Evolutionary conservation across 495 filamentous ascomycete genomes (phyloP).

Genomic region (Cladorrhinum samala): DNA sequence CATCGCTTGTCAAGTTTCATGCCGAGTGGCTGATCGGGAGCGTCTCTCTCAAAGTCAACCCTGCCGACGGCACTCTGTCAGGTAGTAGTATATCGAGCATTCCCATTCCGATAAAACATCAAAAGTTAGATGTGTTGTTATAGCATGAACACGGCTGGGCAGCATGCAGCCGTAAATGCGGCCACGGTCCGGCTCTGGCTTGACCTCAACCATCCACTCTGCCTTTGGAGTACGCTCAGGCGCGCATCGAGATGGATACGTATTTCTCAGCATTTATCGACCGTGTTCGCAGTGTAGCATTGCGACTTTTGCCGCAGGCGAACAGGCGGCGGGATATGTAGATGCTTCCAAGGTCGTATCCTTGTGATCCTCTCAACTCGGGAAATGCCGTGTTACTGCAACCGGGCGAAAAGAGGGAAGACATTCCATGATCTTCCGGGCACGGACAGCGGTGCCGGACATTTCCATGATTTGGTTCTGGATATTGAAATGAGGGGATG

Average conservation of each 20-base stretch:
- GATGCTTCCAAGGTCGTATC: slow-evolving; percentile 10
- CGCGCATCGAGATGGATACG: neutral
- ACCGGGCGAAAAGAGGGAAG: neutral
- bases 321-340: slow-evolving; percentile 10
- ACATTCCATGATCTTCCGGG: neutral
- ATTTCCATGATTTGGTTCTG: neutral
- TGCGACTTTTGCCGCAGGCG: slow-evolving; percentile 18
- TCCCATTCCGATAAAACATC: neutral
- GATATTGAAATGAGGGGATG: neutral
- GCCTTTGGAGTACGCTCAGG: neutral
- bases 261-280: neutral
- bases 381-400: slow-evolving; percentile 15
- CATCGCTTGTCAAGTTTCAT: too few species aligned
- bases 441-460: too few species aligned
- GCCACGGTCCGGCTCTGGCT: neutral
- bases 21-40: neutral
- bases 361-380: slow-evolving; percentile 1
- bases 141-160: neutral
- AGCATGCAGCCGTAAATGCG: neutral
- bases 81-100: neutral
- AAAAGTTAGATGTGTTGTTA: neutral
- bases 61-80: neutral
- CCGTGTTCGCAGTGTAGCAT: slow-evolving; percentile 19
- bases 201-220: neutral
- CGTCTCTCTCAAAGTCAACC: too few species aligned